Percentiles rank a stretch among this genome's conserved stretches.
phyloP scores from a whole-genome alignment of 2,329 filamentous ascomycete genomes.

The Aspergillus ochraceus region DNA sequence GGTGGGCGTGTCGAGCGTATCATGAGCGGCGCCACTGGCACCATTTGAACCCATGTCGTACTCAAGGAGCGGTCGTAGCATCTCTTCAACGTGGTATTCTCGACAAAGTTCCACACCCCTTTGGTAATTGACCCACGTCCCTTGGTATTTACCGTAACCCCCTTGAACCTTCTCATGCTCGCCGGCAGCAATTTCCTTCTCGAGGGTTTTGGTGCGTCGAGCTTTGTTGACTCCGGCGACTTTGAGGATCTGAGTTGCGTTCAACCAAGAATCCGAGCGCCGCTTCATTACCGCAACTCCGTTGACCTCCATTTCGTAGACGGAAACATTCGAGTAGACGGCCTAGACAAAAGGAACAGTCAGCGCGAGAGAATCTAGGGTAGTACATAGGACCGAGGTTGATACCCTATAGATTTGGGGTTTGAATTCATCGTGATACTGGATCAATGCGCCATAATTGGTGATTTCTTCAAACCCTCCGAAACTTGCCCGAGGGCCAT shows the following conservation, averaged over 20 bases:
- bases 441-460: constrained; percentile 38
- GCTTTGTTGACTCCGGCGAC: constrained; percentile 97
- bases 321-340: constrained; percentile 90
- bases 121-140: constrained; percentile 96
- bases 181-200: constrained; percentile 95
- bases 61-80: constrained; percentile 49
- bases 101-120: constrained; percentile 90
- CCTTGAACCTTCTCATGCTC: constrained; percentile 98
- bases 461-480: constrained; percentile 43
- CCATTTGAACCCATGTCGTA: constrained; percentile 51
- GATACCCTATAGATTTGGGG: constrained; percentile 51
- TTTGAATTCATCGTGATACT: constrained; percentile 40
- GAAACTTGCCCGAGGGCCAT: constrained; percentile 35
- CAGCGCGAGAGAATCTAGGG: not conserved
- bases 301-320: constrained; percentile 99
- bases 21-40: constrained; percentile 68
- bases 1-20: constrained; percentile 86
- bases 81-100: constrained; percentile 59
- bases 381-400: constrained; percentile 3
- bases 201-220: constrained; percentile 93
- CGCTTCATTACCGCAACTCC: constrained; percentile 92
- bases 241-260: constrained; percentile 97
- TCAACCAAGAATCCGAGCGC: constrained; percentile 91
- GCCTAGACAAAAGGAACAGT: constrained; percentile 55
- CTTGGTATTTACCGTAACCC: constrained; percentile 98